A percentile compares a stretch with the other conserved stretches of the same genome.
phyloP scores from a whole-genome alignment of 352 stramenopile genomes.

The Globisporangium cederbergense region DNA sequence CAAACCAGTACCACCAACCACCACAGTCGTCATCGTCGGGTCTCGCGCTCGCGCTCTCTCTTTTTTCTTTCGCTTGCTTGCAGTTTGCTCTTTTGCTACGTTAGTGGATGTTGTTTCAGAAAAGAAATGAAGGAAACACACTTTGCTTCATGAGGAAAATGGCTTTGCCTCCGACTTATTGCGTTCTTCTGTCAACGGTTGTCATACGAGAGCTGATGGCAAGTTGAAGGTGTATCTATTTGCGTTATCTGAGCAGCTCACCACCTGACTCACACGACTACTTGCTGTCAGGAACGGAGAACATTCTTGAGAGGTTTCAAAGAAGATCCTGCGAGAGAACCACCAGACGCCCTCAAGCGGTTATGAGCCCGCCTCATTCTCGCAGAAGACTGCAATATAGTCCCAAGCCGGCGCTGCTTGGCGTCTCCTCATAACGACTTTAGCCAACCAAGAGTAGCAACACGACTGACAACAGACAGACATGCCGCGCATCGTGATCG shows the following conservation, averaged over 20 bases:
- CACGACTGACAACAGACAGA: not conserved
- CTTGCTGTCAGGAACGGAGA: too few species aligned
- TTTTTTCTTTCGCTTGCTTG: slow-evolving; percentile 9
- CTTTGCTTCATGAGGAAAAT: slow-evolving; percentile 4
- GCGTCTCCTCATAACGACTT: not conserved
- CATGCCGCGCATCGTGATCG: slow-evolving; percentile 51
- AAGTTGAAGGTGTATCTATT: not conserved
- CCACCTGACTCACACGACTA: not conserved
- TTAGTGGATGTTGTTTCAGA: slow-evolving; percentile 4
- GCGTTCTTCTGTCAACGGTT: too few species aligned
- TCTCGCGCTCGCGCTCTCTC: not conserved
- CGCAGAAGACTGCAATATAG: not conserved
- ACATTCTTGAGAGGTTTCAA: not conserved
- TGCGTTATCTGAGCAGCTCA: not conserved
- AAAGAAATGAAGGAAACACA: slow-evolving; percentile 6
- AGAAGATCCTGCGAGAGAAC: not conserved
- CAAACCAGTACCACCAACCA: not conserved
- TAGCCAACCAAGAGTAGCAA: not conserved
- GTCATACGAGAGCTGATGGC: not conserved
- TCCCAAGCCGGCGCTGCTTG: not conserved
- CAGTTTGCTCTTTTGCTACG: slow-evolving; percentile 14
- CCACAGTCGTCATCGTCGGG: slow-evolving; percentile 3
- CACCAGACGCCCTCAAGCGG: not conserved
- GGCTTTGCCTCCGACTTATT: not conserved
- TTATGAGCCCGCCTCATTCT: too few species aligned